Base-by-base conservation (phyloP, 2,329 filamentous ascomycete species). In the Aspergillus flavus region DNA sequence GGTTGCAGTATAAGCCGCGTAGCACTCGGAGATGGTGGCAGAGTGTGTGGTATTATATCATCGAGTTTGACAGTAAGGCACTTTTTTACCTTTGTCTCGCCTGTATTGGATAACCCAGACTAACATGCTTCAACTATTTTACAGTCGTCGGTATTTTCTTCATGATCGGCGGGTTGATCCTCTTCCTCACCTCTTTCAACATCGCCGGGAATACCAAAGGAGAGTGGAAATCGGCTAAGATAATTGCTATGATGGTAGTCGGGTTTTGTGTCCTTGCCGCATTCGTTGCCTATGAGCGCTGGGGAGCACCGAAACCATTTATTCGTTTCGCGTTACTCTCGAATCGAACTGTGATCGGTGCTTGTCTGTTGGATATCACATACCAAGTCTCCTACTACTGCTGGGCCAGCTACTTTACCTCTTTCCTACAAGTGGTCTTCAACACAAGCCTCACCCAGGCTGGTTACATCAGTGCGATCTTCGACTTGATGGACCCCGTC, bases 131-230 rank as follows among this genome's bases (percentile, higher is more conserved):
- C 14, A 16, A 12, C 36, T 39, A 19, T 11, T 7, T 39, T 14
- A 39, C 16, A 39, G 36, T 86, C 2, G 61, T 86, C 30, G 88
- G 89, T 12, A 79, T 89, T 30, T 65, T 90, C 36, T 79, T 91
- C 2, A 79, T 90, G 59, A 82, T 83, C n/a, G 79, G 76, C 1
- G 89, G 87, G 0, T 83, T 89, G 68, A 81, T 84, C 2, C 77
- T 91, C 32, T 64, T 68, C 32, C 61, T 68, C 11, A 28, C 58
- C 28, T 45, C 66, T 2, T 86, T 91, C 74, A 85, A 78, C 43
- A 80, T 91, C 11, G 78, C 80, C 61, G 62, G 68, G 3, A 73
- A 58, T 10, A 39, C 45, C 66, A 34, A 74, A 77, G 16, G 66
- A 70, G 19, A 65, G 75, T 34, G 73, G 75, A 16, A 69, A 4